Evolutionary conservation across 306 rosid genomes (phyloP).

Genomic region (Luffa aegyptiaca): DNA sequence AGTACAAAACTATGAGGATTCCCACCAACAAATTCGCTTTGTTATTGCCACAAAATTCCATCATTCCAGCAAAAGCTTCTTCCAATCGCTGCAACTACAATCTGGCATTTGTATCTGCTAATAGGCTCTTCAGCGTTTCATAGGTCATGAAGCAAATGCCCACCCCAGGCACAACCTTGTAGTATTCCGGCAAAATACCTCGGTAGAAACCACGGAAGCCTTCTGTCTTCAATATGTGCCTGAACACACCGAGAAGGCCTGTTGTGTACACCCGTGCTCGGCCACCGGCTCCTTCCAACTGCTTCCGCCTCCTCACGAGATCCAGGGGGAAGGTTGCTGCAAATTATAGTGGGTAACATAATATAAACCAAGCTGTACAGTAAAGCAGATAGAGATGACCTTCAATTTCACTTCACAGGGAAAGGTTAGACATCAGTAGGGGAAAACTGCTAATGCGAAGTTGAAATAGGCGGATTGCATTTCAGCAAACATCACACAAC

Average conservation of each 20-base stretch:
- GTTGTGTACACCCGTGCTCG: conserved; percentile 80
- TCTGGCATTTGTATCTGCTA: conserved; percentile 37
- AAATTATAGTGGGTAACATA: conserved; percentile 18
- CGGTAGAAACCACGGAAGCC: conserved; percentile 81
- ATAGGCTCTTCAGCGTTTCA: conserved; percentile 67
- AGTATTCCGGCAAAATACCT: conserved; percentile 94
- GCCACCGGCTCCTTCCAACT: conserved; percentile 94
- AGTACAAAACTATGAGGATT: neutral
- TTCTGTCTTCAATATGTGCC: conserved; percentile 67
- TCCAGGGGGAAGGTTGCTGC: conserved; percentile 98
- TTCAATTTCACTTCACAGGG: neutral
- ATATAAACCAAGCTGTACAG: conserved; percentile 21
- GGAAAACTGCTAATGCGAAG: neutral
- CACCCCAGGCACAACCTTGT: conserved; percentile 96
- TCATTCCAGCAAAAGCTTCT: neutral
- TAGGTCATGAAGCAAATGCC: conserved; percentile 98
- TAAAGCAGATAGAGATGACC: neutral
- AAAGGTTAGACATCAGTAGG: neutral
- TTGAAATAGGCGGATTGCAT: neutral
- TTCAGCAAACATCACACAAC: neutral
- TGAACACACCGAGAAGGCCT: conserved; percentile 61
- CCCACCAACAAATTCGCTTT: neutral
- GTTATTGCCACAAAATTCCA: neutral
- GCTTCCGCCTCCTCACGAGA: conserved; percentile 93
- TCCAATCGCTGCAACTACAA: conserved; percentile 14